These are phyloP conservation scores for Neurospora crassa DNA, from an alignment of 2,329 filamentous ascomycete species.

Conservation along the genomic window DNA sequence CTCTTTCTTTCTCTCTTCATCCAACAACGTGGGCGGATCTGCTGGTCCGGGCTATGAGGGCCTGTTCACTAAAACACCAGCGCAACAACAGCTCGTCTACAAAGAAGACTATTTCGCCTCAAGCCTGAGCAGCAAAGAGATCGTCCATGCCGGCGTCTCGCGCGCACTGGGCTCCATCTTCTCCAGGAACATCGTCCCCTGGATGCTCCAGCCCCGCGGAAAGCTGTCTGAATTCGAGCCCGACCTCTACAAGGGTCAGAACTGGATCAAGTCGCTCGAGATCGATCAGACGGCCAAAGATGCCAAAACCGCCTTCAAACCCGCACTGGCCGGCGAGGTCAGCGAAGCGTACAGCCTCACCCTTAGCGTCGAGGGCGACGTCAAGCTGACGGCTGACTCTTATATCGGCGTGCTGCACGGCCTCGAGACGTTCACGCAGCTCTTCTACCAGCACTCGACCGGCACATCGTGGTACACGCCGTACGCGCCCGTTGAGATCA, in stretches of 20 bases:
- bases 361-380: slow-evolving; percentile 47
- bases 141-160: slow-evolving; percentile 47
- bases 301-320: slow-evolving; percentile 44
- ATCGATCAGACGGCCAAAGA: slow-evolving; percentile 53
- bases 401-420: slow-evolving; percentile 61
- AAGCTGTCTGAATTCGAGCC: slow-evolving; percentile 54
- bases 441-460: slow-evolving; percentile 64
- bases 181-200: slow-evolving; percentile 60
- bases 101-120: slow-evolving; percentile 33
- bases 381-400: slow-evolving; percentile 53
- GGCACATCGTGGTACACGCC: slow-evolving; percentile 55
- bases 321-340: slow-evolving; percentile 46
- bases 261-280: slow-evolving; percentile 46
- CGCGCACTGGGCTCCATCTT: slow-evolving; percentile 57
- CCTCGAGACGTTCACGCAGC: slow-evolving; percentile 68
- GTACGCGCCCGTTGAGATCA: slow-evolving; percentile 59
- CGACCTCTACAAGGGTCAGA: slow-evolving; percentile 29
- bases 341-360: slow-evolving; percentile 69
- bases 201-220: slow-evolving; percentile 62
- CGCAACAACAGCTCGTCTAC: slow-evolving; percentile 36
- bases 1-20: slow-evolving; percentile 25
- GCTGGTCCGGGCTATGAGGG: slow-evolving; percentile 6
- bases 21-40: slow-evolving; percentile 12
- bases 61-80: slow-evolving; percentile 25
- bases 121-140: slow-evolving; percentile 37